These are phyloP conservation scores for Craterostigma plantagineum DNA, from an alignment of 257 asterid genomes.

Conservation along the genomic window DNA sequence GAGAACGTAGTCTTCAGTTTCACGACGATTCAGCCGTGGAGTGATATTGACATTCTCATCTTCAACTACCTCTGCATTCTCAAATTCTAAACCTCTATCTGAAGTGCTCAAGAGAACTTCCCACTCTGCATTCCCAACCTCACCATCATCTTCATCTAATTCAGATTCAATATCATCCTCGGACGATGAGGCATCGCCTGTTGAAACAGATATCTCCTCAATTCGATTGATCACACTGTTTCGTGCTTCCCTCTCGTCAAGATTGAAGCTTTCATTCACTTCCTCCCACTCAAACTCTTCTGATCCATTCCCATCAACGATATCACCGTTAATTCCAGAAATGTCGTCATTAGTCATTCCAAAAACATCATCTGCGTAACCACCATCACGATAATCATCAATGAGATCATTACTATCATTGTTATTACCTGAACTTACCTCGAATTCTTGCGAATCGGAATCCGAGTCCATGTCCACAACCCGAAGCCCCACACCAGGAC, in stretches of 20 bases:
- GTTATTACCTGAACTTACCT: conserved; percentile 40
- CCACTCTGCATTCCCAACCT: conserved; percentile 43
- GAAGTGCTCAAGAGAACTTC: conserved; percentile 60
- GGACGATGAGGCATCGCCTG: conserved; percentile 30
- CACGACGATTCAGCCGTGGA: conserved; percentile 1
- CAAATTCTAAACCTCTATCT: conserved; percentile 36
- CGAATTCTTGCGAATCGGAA: conserved; percentile 55
- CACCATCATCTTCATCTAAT: conserved; percentile 27
- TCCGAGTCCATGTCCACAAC: conserved; percentile 52
- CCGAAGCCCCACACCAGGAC: conserved; percentile 46
- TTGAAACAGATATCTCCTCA: conserved; percentile 54
- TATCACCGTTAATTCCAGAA: conserved; percentile 14
- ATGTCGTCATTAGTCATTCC: conserved; percentile 12
- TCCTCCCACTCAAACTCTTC: conserved; percentile 93
- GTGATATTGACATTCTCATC: too few species aligned
- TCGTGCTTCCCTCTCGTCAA: conserved; percentile 40
- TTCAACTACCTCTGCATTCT: conserved; percentile 14
- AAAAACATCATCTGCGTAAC: too few species aligned
- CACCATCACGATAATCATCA: too few species aligned
- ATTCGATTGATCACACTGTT: conserved; percentile 49
- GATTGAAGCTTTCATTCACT: conserved; percentile 35
- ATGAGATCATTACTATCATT: conserved; percentile 14
- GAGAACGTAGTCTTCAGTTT: conserved; percentile 29
- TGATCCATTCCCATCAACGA: conserved; percentile 23
- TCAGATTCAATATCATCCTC: conserved; percentile 16